Conservation (phyloP, 2,329 filamentous ascomycete genomes). For the Pochonia chlamydosporia region DNA sequence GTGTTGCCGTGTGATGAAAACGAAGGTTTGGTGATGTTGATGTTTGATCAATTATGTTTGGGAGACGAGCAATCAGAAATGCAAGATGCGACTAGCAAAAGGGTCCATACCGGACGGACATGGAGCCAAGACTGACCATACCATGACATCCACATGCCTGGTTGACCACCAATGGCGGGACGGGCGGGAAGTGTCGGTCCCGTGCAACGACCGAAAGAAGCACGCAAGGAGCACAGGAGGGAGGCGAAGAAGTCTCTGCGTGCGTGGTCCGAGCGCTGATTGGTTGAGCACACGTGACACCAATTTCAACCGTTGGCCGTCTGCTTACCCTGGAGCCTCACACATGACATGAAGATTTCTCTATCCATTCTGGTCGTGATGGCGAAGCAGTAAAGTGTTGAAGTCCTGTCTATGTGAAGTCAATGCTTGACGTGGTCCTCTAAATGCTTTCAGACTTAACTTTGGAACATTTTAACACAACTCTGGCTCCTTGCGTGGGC, state of each 20-base stretch:
- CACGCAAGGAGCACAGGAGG: background rate
- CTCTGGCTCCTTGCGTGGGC: too few species aligned
- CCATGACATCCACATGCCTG: constrained; percentile 1
- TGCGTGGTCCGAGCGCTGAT: background rate
- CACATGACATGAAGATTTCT: too few species aligned
- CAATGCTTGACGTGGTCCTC: too few species aligned
- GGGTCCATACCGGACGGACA: background rate
- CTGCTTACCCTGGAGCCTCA: too few species aligned
- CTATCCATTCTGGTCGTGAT: too few species aligned
- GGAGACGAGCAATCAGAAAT: background rate
- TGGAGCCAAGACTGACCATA: background rate
- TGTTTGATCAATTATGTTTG: background rate
- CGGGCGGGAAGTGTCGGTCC: background rate
- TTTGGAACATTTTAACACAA: too few species aligned
- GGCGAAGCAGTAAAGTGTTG: too few species aligned
- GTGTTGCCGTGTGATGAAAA: background rate
- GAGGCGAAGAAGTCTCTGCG: background rate
- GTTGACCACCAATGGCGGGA: constrained; percentile 7
- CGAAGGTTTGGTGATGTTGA: background rate
- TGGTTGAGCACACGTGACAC: background rate
- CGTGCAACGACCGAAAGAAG: background rate
- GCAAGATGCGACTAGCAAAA: background rate
- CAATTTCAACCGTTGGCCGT: background rate
- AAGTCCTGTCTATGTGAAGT: too few species aligned
- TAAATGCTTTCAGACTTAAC: too few species aligned